Evolutionary conservation across 2,329 filamentous ascomycete species (phyloP).

Genomic region (Alternaria triticina): DNA sequence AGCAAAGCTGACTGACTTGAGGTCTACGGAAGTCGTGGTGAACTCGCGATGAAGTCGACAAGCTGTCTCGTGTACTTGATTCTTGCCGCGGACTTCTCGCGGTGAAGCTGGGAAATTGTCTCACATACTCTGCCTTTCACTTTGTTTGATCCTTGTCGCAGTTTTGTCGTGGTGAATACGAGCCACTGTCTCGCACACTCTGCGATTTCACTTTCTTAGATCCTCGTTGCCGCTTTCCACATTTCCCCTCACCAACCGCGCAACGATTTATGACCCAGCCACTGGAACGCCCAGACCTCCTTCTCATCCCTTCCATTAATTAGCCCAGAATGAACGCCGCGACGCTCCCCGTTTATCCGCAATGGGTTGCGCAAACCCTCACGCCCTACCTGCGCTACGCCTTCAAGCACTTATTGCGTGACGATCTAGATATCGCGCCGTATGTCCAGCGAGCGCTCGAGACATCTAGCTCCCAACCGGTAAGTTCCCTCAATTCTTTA

Average conservation of each 20-base stretch:
- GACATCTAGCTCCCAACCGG: conserved; percentile 6
- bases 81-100: neutral
- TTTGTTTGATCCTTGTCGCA: neutral
- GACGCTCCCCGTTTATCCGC: conserved; percentile 4
- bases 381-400: conserved; percentile 18
- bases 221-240: neutral
- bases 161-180: neutral
- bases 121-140: neutral
- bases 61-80: neutral
- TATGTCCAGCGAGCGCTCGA: conserved; percentile 4
- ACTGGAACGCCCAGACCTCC: neutral
- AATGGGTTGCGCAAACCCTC: conserved; percentile 16
- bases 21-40: neutral
- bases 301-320: too few relatives aligned
- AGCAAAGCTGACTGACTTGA: neutral
- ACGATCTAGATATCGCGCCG: conserved; percentile 5
- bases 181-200: neutral
- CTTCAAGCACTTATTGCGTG: conserved; percentile 7
- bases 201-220: neutral
- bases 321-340: neutral
- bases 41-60: neutral
- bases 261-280: neutral
- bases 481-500: neutral
- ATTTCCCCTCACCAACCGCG: neutral
- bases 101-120: neutral